A percentile compares a stretch with the other conserved stretches of the same genome.
Conservation (phyloP, 2,329 filamentous ascomycete species). For the Paracamarosporium sp. region DNA sequence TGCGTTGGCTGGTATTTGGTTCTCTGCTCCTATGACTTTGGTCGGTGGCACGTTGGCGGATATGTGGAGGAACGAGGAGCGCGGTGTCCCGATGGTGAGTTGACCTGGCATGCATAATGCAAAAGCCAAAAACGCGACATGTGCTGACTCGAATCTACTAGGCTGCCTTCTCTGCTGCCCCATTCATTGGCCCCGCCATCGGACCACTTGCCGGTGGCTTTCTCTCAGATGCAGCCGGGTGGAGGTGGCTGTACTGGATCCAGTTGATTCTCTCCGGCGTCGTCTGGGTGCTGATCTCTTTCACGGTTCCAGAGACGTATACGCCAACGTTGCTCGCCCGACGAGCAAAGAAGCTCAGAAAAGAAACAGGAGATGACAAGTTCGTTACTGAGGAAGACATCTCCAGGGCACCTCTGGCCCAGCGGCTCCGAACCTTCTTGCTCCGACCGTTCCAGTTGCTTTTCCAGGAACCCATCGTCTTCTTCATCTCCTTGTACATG, state of each 20-base stretch:
- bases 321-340: conserved; percentile 56
- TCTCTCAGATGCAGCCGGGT: conserved; percentile 68
- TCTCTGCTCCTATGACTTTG: conserved; percentile 85
- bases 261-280: conserved; percentile 55
- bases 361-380: conserved; percentile 68
- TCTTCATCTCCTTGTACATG: conserved; percentile 87
- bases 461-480: conserved; percentile 82
- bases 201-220: conserved; percentile 72
- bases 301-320: conserved; percentile 61
- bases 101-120: neutral
- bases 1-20: conserved; percentile 81
- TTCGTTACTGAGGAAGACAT: conserved; percentile 84
- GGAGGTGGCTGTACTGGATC: conserved; percentile 66
- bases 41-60: conserved; percentile 84
- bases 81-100: conserved; percentile 76
- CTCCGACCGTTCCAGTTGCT: conserved; percentile 85
- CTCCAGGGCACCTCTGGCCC: conserved; percentile 71
- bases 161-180: conserved; percentile 81
- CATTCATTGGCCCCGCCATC: conserved; percentile 81
- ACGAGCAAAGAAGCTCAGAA: conserved; percentile 61
- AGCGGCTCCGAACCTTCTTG: conserved; percentile 76
- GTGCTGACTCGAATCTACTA: neutral
- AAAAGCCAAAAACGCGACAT: neutral
- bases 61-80: conserved; percentile 83
- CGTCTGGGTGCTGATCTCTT: conserved; percentile 50